Base-by-base conservation (phyloP, 176 grass and related monocot species). In the Zizania latifolia region DNA sequence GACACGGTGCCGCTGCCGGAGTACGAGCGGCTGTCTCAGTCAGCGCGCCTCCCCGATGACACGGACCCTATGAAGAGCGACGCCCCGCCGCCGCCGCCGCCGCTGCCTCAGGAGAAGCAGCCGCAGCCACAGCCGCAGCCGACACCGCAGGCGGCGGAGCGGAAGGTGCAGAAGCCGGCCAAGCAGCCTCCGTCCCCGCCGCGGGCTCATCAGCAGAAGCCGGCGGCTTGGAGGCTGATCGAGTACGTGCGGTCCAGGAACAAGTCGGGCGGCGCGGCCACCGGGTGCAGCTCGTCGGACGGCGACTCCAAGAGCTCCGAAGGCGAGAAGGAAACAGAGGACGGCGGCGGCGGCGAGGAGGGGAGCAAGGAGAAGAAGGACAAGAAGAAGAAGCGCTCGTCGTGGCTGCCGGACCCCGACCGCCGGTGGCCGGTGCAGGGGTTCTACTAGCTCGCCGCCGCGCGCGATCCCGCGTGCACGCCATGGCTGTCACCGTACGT, bases 361-460 rank as follows among this genome's bases (percentile, higher is more conserved):
- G 9, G 24, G 3, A 16, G 22, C 36, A 8, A 71, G 28, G 57
- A 82, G 4, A 58, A 69, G 63, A 71, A 72, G 11, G 74, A 69
- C 6, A 70, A 76, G 61, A 80, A 86, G 79, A 93, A 89, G 79
- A 89, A 89, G 34, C 58, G 43, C 4, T 93, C 90, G n/a, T 93
- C 86, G 4, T 93, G 90, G 90, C 72, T 93, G 66, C 90, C 90
- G 12, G 90, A 93, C 43, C 90, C 86, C 17, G 83, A 89, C 4
- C 83, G 77, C 65, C 78, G 90, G 76, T 93, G 90, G 90, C 90
- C 90, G 10, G 37, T 92, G 67, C 90, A 93, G 74, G 90, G 90
- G 10, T 93, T 85, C 56, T 89, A 60, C 69, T 88, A 85, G 71
- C 21, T 56, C 55, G 10, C 10, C 13, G 1, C 32, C 5, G 54